Conservation (phyloP, 1,139 yeast genomes). For the Blastobotrys illinoisensis region DNA sequence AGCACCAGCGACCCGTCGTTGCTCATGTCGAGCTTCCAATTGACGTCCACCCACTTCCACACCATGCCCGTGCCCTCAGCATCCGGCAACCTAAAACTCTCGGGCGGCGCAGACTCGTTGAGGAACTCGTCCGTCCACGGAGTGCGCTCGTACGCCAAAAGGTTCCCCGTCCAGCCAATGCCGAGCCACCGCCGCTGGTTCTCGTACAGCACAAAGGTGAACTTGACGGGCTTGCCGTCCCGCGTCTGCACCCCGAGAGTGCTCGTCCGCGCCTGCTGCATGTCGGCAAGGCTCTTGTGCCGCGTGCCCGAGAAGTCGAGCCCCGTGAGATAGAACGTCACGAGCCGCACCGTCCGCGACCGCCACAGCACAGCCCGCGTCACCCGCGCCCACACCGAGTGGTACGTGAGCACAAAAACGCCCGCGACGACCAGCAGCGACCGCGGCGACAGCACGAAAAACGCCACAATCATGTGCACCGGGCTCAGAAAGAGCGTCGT, state of each 20-base stretch:
- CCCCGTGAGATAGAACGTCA: conserved; percentile 81
- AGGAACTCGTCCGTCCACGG: conserved; percentile 97
- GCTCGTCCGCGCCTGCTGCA: conserved; percentile 19
- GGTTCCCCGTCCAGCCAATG: conserved; percentile 93
- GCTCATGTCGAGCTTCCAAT: conserved; percentile 86
- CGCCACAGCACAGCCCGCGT: conserved; percentile 82
- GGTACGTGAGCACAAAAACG: conserved; percentile 67
- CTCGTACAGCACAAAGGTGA: conserved; percentile 90
- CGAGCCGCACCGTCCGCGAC: conserved; percentile 60
- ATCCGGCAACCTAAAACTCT: conserved; percentile 73
- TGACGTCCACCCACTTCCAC: conserved; percentile 93
- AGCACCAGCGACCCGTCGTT: conserved; percentile 81
- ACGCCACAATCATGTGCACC: conserved; percentile 62
- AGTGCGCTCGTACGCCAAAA: conserved; percentile 86
- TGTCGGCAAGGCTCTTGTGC: conserved; percentile 21
- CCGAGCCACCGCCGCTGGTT: conserved; percentile 98
- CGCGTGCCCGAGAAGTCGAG: conserved; percentile 65
- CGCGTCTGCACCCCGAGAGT: conserved; percentile 52
- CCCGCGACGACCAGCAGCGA: conserved; percentile 58
- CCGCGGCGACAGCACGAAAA: conserved; percentile 65
- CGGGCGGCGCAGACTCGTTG: conserved; percentile 77
- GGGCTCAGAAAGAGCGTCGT: conserved; percentile 87
- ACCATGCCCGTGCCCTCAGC: conserved; percentile 61
- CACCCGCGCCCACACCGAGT: conserved; percentile 77
- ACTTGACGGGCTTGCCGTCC: conserved; percentile 65